A percentile compares a stretch with the other conserved stretches of the same genome.
Evolutionary conservation across 169 alveolate species (phyloP).

Genomic region (Eimeria praecox): DNA sequence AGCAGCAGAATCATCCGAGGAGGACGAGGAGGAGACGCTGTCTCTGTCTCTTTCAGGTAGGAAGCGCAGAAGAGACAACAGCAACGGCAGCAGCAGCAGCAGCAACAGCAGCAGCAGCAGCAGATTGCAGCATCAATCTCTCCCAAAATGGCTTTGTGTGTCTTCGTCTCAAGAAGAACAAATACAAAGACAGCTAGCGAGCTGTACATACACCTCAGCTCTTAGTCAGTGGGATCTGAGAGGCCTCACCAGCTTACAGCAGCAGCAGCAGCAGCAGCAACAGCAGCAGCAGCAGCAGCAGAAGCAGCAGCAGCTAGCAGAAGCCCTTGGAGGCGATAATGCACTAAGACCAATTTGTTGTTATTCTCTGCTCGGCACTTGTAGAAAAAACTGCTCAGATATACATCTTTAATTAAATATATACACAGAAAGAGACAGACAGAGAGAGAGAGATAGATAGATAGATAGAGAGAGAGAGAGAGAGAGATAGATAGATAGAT

Average conservation of each 20-base stretch:
- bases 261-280: slow-evolving; percentile 33
- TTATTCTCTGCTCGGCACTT: slow-evolving; percentile 4
- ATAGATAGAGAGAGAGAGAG: too few species aligned
- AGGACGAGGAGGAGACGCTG: slow-evolving; percentile 3
- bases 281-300: slow-evolving; percentile 54
- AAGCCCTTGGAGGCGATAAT: slow-evolving; percentile 16
- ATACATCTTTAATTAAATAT: slow-evolving; percentile 37
- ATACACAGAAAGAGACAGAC: too few species aligned
- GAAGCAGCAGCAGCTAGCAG: slow-evolving; percentile 29
- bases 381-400: slow-evolving; percentile 14
- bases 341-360: slow-evolving; percentile 22
- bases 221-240: slow-evolving; percentile 33
- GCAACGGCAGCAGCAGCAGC: slow-evolving; percentile 25
- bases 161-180: slow-evolving; percentile 34
- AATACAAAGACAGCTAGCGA: slow-evolving; percentile 13
- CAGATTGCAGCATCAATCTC: not conserved
- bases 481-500: too few species aligned
- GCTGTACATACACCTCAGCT: slow-evolving; percentile 51
- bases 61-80: not conserved
- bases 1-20: not conserved
- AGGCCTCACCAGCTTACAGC: not conserved
- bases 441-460: too few species aligned
- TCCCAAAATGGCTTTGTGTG: slow-evolving; percentile 32
- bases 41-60: not conserved
- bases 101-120: slow-evolving; percentile 39